Evolutionary conservation across 202 grass and related monocot genomes (phyloP).

Genomic region (Digitaria exilis): DNA sequence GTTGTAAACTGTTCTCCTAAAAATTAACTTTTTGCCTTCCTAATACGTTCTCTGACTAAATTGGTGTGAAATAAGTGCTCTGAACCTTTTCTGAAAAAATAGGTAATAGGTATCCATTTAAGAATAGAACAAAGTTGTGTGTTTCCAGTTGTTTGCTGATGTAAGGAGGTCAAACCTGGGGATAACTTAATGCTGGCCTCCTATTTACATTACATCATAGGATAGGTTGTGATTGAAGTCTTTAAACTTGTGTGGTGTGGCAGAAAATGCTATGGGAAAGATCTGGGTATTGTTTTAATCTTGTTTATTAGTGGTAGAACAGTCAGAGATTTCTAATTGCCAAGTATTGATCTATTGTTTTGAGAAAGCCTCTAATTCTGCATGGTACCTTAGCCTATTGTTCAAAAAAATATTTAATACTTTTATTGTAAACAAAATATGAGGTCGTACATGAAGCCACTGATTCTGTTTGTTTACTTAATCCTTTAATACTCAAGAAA

Average conservation of each 20-base stretch:
- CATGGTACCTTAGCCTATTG: not conserved
- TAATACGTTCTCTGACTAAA: not conserved
- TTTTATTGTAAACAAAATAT: not conserved
- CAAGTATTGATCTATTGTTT: not conserved
- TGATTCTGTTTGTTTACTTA: slow-evolving; percentile 2
- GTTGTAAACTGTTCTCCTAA: not conserved
- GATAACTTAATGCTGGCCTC: not conserved
- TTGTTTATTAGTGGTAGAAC: not conserved
- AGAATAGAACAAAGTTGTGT: not conserved
- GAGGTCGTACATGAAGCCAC: not conserved
- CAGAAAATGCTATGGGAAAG: not conserved
- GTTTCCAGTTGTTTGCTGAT: not conserved
- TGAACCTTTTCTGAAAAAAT: not conserved
- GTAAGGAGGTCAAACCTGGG: not conserved
- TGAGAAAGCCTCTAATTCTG: not conserved
- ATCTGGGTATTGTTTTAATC: not conserved
- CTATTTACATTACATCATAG: not conserved
- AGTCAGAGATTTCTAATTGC: not conserved
- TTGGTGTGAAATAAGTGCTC: not conserved
- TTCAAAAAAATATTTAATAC: not conserved
- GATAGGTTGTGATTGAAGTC: not conserved
- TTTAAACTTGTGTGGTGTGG: not conserved
- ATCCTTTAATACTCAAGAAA: not conserved
- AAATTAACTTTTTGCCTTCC: not conserved
- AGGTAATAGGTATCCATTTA: not conserved